Evolutionary conservation across 2,329 filamentous ascomycete species (phyloP), one percentile per base, ranked within the genome.

Genomic region (Dissoconium aciculare): DNA sequence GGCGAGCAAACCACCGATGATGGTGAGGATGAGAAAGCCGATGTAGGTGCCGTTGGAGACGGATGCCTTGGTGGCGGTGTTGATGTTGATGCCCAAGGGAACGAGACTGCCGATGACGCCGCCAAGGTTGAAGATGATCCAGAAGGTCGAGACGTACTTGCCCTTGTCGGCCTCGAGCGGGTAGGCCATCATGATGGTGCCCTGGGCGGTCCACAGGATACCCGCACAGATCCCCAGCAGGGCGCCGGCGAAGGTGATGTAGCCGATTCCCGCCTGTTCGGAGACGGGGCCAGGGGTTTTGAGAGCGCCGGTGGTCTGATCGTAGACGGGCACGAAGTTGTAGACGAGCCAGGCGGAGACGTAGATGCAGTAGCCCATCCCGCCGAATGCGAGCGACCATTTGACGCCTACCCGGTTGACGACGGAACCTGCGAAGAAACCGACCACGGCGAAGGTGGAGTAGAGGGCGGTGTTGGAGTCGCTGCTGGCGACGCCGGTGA

Each of bases 51-150:
- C 82, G 45, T 85, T 77, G 27, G 57, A 71, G 35, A 80, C 76
- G 10, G 60, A 60, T 27, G 54, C 45, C 28, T 57, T 57, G 33
- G 44, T 57, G 10, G 53, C 65, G 36, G 61, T 66, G 58, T 80
- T 54, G 49, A 80, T 67, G 57, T 80, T 81, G 54, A 80, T 67
- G 39, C 67, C 78, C 4, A 83, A 67, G n/a, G 77, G 76, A 38
- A 83, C 69, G 61, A 74, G 52, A 48, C 76, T 74, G 39, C 85
- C 85, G 54, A 94, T 82, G 38, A 93, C 84, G 46, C 75, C 84
- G 45, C 85, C 85, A 36, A 85, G 57, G 57, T 93, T 93, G 67
- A 93, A 94, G 49, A 94, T 91, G 54, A 84, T 74, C 85, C 85
- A 93, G 60, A 93, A 93, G 62, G 74, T 75, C 37, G 79, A 79